Base-by-base conservation (phyloP, 768 basidiomycete genomes). In the Erythrobasidium yunnanense region DNA sequence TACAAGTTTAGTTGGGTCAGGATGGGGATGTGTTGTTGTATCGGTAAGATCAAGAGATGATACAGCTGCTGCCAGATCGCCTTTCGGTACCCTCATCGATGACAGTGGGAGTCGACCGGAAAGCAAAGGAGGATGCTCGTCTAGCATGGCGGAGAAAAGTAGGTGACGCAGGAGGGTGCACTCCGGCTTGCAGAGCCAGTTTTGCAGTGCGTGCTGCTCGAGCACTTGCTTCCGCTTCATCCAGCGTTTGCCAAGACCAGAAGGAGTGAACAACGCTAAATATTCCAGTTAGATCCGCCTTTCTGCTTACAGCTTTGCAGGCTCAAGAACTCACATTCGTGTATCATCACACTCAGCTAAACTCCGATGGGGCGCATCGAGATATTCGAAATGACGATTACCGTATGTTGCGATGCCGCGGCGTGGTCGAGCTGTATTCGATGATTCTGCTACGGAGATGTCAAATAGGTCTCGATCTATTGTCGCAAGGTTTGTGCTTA, bases 281-380 rank as follows among this genome's bases (percentile, higher is more conserved):
- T 27, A 5, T 6, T 51, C 47, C 4, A 51, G 47, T 51, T 11
- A 63, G 47, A 63, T 33, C 27, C 22, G 20, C 22, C 46, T 49
- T n/a, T n/a, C n/a, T n/a, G n/a, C n/a, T n/a, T n/a, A n/a, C n/a
- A n/a, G n/a, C n/a, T n/a, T n/a, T n/a, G n/a, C n/a, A n/a, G n/a
- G n/a, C n/a, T n/a, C n/a, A n/a, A n/a, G n/a, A n/a, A n/a, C n/a
- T n/a, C n/a, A n/a, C n/a, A n/a, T n/a, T n/a, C n/a, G n/a, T n/a
- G n/a, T n/a, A 18, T 63, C 60, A 51, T 63, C 60, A 23, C 60
- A 63, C 22, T 63, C 60, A 18, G 60, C 60, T 7, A 63, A 22
- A 20, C 46, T 46, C 56, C 11, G 11, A 42, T n/a, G 38, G 38
- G 38, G 38, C n/a, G 56, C 18, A 15, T 63, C 60, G 27, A 63